Conservation (phyloP, 306 rosid species). For the Adenanthera pavonina region DNA sequence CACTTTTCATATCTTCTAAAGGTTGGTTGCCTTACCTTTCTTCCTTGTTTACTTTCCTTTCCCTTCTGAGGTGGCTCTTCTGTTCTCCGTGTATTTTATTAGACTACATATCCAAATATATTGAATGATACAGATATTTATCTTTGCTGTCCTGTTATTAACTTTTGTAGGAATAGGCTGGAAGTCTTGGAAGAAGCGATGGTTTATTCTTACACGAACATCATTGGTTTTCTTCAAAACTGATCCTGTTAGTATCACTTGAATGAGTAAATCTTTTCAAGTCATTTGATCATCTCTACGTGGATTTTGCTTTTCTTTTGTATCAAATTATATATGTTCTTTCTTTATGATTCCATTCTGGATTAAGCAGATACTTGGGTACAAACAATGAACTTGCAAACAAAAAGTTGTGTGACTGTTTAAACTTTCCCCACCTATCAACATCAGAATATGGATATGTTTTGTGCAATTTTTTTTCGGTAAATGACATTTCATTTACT, state of each 20-base stretch:
- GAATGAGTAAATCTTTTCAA: slow-evolving; percentile 26
- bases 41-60: slow-evolving; percentile 14
- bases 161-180: slow-evolving; percentile 90
- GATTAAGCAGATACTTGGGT: slow-evolving; percentile 1
- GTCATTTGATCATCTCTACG: slow-evolving; percentile 21
- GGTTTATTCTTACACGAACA: slow-evolving; percentile 95
- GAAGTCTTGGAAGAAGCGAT: slow-evolving; percentile 99
- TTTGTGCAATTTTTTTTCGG: slow-evolving; percentile 26
- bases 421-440: slow-evolving; percentile 10
- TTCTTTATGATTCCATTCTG: slow-evolving; percentile 18
- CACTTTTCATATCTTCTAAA: slow-evolving; percentile 97
- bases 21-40: slow-evolving; percentile 54
- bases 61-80: slow-evolving; percentile 16
- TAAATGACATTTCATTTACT: slow-evolving; percentile 25
- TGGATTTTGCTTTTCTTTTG: not conserved
- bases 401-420: not conserved
- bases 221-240: slow-evolving; percentile 96
- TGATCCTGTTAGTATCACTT: slow-evolving; percentile 82
- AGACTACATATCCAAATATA: slow-evolving; percentile 4
- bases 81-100: slow-evolving; percentile 16
- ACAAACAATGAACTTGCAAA: slow-evolving; percentile 1
- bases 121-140: slow-evolving; percentile 23
- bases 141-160: slow-evolving; percentile 35
- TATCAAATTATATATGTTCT: slow-evolving; percentile 9
- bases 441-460: slow-evolving; percentile 25